Conservation (phyloP, 495 filamentous ascomycete species). For the Monascus purpureus region DNA sequence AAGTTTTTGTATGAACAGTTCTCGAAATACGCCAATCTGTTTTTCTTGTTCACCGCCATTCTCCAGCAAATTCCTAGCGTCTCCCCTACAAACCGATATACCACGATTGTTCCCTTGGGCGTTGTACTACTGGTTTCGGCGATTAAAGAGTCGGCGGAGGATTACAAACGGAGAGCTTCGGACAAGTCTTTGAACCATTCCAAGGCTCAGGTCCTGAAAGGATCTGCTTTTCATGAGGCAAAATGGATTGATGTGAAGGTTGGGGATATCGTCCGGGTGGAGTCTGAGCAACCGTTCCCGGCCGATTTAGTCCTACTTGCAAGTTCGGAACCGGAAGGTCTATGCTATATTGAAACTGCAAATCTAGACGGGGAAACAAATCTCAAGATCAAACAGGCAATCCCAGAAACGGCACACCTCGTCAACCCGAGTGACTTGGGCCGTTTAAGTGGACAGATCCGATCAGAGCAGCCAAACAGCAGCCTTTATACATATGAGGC, state of each 20-base stretch:
- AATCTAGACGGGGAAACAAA: slow-evolving; percentile 98
- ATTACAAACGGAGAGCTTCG: slow-evolving; percentile 77
- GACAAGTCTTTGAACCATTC: slow-evolving; percentile 83
- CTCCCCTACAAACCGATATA: slow-evolving; percentile 87
- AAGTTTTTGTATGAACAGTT: slow-evolving; percentile 99
- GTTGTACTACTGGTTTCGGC: slow-evolving; percentile 88
- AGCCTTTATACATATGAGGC: slow-evolving; percentile 98
- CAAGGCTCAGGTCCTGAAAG: slow-evolving; percentile 69
- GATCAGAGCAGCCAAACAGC: slow-evolving; percentile 96
- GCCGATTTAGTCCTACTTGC: slow-evolving; percentile 87
- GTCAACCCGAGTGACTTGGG: slow-evolving; percentile 82
- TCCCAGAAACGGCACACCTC: slow-evolving; percentile 80
- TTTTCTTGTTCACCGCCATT: slow-evolving; percentile 96
- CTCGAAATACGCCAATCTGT: slow-evolving; percentile 97
- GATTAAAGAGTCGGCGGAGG: slow-evolving; percentile 87
- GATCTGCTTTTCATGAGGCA: slow-evolving; percentile 71
- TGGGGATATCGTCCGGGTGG: slow-evolving; percentile 86
- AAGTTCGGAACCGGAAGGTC: slow-evolving; percentile 89
- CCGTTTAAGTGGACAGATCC: slow-evolving; percentile 69
- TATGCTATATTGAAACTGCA: slow-evolving; percentile 98
- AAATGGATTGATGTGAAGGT: slow-evolving; percentile 91
- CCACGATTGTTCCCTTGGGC: slow-evolving; percentile 84
- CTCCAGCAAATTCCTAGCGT: slow-evolving; percentile 93
- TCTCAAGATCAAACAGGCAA: slow-evolving; percentile 95
- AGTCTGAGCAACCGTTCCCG: slow-evolving; percentile 93